phyloP scores from a whole-genome alignment of 176 grass and related monocot genomes.

The Aegilops speltoides region DNA sequence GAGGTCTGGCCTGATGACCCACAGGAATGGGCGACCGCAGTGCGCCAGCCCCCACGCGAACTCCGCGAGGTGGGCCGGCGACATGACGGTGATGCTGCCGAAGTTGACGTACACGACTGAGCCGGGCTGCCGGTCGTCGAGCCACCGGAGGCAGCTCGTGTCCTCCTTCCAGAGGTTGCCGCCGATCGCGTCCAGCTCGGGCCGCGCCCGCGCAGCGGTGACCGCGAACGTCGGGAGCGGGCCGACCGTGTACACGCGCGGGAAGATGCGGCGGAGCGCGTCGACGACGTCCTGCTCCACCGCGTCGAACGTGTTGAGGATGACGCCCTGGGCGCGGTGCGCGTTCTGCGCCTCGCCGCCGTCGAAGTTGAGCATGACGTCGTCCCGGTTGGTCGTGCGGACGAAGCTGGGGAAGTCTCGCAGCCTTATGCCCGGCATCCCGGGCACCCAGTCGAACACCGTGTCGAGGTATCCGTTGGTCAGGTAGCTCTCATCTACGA shows the following conservation, averaged over 20 bases:
- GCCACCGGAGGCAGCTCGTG: slow-evolving; percentile 51
- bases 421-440: slow-evolving; percentile 36
- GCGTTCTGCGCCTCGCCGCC: slow-evolving; percentile 42
- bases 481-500: slow-evolving; percentile 39
- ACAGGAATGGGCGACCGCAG: slow-evolving; percentile 49
- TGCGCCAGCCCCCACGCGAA: slow-evolving; percentile 21
- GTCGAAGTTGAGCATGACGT: slow-evolving; percentile 52
- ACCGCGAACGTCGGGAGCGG: slow-evolving; percentile 36
- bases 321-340: slow-evolving; percentile 40
- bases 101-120: slow-evolving; percentile 86
- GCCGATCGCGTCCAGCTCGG: slow-evolving; percentile 21
- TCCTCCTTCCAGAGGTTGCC: slow-evolving; percentile 75
- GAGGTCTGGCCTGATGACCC: slow-evolving; percentile 54
- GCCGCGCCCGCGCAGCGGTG: not conserved
- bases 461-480: slow-evolving; percentile 58
- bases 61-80: not conserved
- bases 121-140: slow-evolving; percentile 20
- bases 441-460: slow-evolving; percentile 45
- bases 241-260: slow-evolving; percentile 49
- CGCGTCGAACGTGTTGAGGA: slow-evolving; percentile 63
- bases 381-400: slow-evolving; percentile 46
- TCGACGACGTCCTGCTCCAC: slow-evolving; percentile 48
- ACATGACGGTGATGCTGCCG: slow-evolving; percentile 73
- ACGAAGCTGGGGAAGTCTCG: slow-evolving; percentile 65
- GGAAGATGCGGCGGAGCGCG: slow-evolving; percentile 44